Conservation (phyloP, 345 rosid species). For the Kernera saxatilis region DNA sequence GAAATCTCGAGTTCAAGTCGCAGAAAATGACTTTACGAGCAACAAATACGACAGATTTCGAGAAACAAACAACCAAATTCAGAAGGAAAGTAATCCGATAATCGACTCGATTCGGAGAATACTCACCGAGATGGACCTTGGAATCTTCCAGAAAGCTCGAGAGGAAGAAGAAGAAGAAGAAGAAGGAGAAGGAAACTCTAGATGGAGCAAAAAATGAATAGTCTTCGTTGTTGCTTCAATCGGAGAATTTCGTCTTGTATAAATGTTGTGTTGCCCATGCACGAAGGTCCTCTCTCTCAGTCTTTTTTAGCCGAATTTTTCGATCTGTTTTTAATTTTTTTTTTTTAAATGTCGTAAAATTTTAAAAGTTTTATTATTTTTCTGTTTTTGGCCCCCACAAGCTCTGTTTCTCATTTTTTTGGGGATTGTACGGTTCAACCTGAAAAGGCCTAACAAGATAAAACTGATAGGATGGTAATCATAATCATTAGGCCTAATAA, state of each 20-base stretch:
- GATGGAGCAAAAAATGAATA: not conserved
- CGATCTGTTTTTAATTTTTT: conserved; percentile 14
- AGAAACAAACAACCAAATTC: not conserved
- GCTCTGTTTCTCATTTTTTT: not conserved
- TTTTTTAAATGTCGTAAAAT: not conserved
- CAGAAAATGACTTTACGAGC: not conserved
- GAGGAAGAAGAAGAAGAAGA: not conserved
- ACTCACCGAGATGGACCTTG: conserved; percentile 3
- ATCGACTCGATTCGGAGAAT: not conserved
- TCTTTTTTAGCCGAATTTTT: not conserved
- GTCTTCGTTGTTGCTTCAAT: not conserved
- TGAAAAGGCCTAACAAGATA: conserved; percentile 5
- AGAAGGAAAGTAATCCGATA: not conserved
- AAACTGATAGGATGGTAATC: not conserved
- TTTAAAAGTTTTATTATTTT: not conserved
- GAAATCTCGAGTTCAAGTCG: not conserved
- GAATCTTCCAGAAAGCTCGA: not conserved
- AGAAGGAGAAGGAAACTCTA: not conserved
- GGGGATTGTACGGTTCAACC: conserved; percentile 5
- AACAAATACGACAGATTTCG: not conserved
- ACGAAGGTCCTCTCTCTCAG: conserved; percentile 8
- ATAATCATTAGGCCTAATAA: too few relatives aligned
- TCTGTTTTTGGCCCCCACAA: not conserved
- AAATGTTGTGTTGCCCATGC: conserved; percentile 29
- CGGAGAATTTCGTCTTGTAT: not conserved